Percentiles rank a stretch among this genome's conserved stretches.
These are phyloP conservation scores for Psilocybe mexicana DNA, from an alignment of 1,284 basidiomycete species.

Conservation along the genomic window DNA sequence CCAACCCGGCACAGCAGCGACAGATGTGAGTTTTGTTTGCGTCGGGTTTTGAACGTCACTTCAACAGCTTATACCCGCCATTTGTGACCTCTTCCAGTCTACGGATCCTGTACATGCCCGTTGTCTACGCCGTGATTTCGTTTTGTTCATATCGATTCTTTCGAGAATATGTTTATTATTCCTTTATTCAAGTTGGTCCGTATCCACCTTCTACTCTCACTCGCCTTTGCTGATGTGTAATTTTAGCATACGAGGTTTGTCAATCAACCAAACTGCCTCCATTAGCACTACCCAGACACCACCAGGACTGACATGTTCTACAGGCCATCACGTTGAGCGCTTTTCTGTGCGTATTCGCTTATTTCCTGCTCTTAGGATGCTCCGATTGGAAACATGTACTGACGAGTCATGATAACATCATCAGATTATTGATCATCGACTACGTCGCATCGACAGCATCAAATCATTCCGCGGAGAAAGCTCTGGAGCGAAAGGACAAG, in stretches of 20 bases:
- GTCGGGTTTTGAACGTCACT: neutral
- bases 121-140: constrained; percentile 76
- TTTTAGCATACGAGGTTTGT: constrained; percentile 47
- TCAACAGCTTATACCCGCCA: neutral
- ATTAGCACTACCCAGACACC: neutral
- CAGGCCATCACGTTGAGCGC: constrained; percentile 78
- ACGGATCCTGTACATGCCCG: constrained; percentile 76
- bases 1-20: constrained; percentile 65
- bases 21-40: constrained; percentile 58
- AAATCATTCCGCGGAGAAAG: constrained; percentile 61
- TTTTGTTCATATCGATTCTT: constrained; percentile 86
- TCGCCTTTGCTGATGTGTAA: constrained; percentile 4
- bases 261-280: neutral
- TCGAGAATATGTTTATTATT: constrained; percentile 77
- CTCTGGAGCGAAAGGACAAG: constrained; percentile 82
- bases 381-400: neutral
- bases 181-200: constrained; percentile 66
- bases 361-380: neutral
- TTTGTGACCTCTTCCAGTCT: constrained; percentile 39
- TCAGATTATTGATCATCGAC: constrained; percentile 79
- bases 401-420: neutral
- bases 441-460: constrained; percentile 73
- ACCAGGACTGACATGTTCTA: neutral
- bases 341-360: constrained; percentile 60
- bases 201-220: constrained; percentile 4